Evolutionary conservation across 495 filamentous ascomycete genomes (phyloP).

Genomic region (Annulohypoxylon bovei): DNA sequence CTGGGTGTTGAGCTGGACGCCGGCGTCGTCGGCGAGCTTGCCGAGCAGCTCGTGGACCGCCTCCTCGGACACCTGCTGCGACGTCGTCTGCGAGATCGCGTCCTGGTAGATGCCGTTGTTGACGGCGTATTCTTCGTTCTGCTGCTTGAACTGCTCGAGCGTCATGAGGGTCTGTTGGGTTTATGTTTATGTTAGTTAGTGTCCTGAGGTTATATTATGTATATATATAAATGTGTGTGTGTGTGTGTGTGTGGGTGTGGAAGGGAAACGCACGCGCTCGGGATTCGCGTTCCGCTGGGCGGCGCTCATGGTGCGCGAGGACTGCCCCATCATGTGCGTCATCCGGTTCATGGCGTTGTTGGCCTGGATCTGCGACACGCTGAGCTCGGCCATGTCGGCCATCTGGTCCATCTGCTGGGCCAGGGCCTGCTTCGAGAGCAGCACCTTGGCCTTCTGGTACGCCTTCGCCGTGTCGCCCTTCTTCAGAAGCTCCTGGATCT

Average conservation of each 20-base stretch:
- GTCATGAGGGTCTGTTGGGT: constrained; percentile 54
- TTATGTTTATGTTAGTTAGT: not conserved
- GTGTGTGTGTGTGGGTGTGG: constrained; percentile 61
- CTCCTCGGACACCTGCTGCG: constrained; percentile 80
- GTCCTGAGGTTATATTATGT: too few relatives aligned
- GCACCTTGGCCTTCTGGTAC: constrained; percentile 79
- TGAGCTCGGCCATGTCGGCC: constrained; percentile 64
- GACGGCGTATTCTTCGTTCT: constrained; percentile 87
- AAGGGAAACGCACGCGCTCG: constrained; percentile 62
- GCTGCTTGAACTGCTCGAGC: constrained; percentile 83
- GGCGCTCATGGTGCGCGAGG: constrained; percentile 60
- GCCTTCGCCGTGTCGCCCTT: constrained; percentile 80
- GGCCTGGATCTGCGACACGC: constrained; percentile 62
- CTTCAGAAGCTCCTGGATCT: constrained; percentile 80
- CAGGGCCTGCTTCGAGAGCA: constrained; percentile 63
- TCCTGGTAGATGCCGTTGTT: constrained; percentile 85
- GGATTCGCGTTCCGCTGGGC: constrained; percentile 83
- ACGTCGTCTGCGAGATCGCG: constrained; percentile 77
- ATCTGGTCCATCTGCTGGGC: constrained; percentile 64
- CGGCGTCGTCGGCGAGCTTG: constrained; percentile 85
- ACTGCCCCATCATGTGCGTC: constrained; percentile 63
- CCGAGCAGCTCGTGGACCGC: constrained; percentile 82
- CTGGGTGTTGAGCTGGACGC: constrained; percentile 76
- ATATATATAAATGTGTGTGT: too few relatives aligned
- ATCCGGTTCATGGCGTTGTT: constrained; percentile 66